phyloP scores from a whole-genome alignment of 129 eudicot species.

The Oenanthe sinensis region DNA sequence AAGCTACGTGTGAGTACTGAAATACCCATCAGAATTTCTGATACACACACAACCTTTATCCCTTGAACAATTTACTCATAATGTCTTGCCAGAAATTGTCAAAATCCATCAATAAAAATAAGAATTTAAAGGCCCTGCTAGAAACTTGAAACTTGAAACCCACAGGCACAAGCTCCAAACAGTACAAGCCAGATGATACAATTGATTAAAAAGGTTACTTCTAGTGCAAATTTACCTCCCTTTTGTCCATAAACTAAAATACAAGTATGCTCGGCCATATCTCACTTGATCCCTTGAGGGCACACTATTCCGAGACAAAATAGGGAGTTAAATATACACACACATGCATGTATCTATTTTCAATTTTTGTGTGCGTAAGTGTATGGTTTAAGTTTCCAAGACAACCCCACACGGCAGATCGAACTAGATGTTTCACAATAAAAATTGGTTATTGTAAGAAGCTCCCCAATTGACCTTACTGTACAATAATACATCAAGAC shows the following conservation, averaged over 20 bases:
- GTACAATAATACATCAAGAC: constrained; percentile 31
- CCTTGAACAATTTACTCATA: neutral
- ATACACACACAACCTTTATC: neutral
- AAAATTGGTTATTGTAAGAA: constrained; percentile 3
- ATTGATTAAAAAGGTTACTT: neutral
- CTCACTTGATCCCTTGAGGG: neutral
- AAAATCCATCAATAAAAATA: neutral
- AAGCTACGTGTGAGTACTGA: neutral
- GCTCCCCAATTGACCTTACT: constrained; percentile 38
- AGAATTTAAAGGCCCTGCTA: neutral
- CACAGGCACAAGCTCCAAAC: neutral
- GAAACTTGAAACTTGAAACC: neutral
- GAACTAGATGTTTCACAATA: neutral
- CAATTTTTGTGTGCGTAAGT: neutral
- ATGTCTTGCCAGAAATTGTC: neutral
- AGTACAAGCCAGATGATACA: neutral
- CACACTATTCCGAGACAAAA: neutral
- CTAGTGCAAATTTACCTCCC: neutral
- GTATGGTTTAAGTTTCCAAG: neutral
- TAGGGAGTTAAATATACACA: neutral
- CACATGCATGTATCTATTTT: neutral
- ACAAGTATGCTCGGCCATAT: neutral
- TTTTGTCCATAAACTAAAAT: constrained; percentile 4
- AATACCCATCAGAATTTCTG: neutral
- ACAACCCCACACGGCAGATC: neutral